Evolutionary conservation across 139 green algal species (phyloP).

Genomic region (Chlamydomonas asymmetrica): DNA sequence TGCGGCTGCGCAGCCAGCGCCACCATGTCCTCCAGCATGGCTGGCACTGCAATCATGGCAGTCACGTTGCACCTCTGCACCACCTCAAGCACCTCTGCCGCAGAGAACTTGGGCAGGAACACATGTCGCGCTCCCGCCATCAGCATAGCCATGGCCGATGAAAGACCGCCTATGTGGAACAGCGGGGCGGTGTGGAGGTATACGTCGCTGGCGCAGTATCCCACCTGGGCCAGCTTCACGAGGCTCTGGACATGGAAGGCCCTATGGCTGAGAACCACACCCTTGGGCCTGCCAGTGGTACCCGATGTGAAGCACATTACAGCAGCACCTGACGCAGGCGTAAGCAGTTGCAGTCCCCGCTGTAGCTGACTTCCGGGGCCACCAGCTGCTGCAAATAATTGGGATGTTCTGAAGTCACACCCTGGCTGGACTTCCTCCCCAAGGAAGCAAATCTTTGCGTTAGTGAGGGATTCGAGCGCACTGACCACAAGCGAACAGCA

Average conservation of each 20-base stretch:
- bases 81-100: neutral
- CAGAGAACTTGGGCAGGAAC: slow-evolving; percentile 48
- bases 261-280: slow-evolving; percentile 59
- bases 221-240: slow-evolving; percentile 69
- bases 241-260: slow-evolving; percentile 73
- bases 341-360: slow-evolving; percentile 39
- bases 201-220: slow-evolving; percentile 68
- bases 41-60: slow-evolving; percentile 81
- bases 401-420: neutral
- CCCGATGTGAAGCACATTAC: slow-evolving; percentile 68
- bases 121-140: slow-evolving; percentile 66
- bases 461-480: neutral
- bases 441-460: neutral
- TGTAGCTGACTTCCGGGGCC: neutral
- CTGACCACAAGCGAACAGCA: slow-evolving; percentile 16
- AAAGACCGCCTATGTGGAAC: slow-evolving; percentile 89
- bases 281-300: slow-evolving; percentile 71
- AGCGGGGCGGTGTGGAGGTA: slow-evolving; percentile 89
- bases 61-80: slow-evolving; percentile 61
- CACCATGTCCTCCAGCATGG: slow-evolving; percentile 83
- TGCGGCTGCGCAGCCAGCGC: neutral
- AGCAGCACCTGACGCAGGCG: slow-evolving; percentile 18
- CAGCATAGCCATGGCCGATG: slow-evolving; percentile 76
- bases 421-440: neutral
- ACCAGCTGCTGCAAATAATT: neutral